Base-by-base conservation (phyloP, 352 stramenopile genomes). In the Elongisporangium undulatum region DNA sequence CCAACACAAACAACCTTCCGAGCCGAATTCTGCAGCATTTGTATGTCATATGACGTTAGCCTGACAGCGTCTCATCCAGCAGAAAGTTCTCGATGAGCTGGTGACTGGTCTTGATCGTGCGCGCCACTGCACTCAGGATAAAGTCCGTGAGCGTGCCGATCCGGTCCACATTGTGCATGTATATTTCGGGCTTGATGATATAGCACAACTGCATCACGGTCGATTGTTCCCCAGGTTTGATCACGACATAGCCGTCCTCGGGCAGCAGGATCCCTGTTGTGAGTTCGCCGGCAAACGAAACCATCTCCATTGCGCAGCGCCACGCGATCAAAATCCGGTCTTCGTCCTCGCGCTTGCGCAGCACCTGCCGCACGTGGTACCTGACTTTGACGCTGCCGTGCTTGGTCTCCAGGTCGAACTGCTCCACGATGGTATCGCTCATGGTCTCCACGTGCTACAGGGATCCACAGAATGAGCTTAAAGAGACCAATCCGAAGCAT, bases 61-160 rank as follows among this genome's bases (percentile, higher is more conserved):
- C n/a, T n/a, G n/a, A n/a, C n/a, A n/a, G n/a, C n/a, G n/a, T 67
- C 19, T 79, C 62, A 50, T 79, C 72, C 20, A 79, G 68, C 23
- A 79, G 52, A 49, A 81, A 71, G 53, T 79, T 79, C 51, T 82
- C 73, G 21, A 82, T 82, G 67, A 77, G 74, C 55, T 82, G 73
- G 54, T 82, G 73, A 16, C 70, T 77, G 17, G 64, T 68, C 9
- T 68, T 58, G 51, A 79, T 66, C 48, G 73, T 82, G 21, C 63
- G 63, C 8, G 70, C 64, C 5, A 66, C 78, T 13, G 62, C 62
- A 50, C 60, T 69, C 26, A 81, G 55, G 24, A 78, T 67, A 55
- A 81, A 78, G 51, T 79, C 68, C 7, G 70, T 82, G 21, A 76
- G 61, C 22, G 64, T 63, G 45, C 63, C 66, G 8, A 58, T 67